phyloP scores from a whole-genome alignment of 2,329 filamentous ascomycete species.

The Xylaria sp. region DNA sequence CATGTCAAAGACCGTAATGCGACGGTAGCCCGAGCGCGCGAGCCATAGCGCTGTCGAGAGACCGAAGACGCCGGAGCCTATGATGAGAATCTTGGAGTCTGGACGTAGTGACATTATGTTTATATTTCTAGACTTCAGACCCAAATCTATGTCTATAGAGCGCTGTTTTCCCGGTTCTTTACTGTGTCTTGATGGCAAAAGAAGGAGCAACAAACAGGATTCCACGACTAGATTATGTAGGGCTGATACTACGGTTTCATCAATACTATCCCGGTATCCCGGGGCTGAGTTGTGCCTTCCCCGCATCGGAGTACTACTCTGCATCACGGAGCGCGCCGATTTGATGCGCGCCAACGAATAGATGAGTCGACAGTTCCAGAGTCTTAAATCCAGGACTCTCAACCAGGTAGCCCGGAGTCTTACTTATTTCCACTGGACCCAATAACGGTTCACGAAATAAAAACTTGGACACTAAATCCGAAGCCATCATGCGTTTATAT shows the following conservation, averaged over 20 bases:
- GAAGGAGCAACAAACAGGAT: neutral
- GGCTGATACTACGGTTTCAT: neutral
- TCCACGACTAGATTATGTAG: neutral
- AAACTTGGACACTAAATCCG: neutral
- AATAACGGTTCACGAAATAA: neutral
- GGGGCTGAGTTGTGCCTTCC: constrained; percentile 4
- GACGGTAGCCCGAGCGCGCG: constrained; percentile 55
- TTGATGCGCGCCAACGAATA: neutral
- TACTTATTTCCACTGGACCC: neutral
- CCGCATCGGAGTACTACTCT: constrained; percentile 11
- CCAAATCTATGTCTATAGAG: too few species aligned
- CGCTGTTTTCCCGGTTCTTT: neutral
- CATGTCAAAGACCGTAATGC: constrained; percentile 60
- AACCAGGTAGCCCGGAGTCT: neutral
- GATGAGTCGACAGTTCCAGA: neutral
- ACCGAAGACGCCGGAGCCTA: constrained; percentile 56
- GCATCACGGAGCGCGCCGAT: neutral
- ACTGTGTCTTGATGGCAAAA: neutral
- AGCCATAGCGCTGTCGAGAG: constrained; percentile 56
- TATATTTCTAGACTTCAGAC: neutral
- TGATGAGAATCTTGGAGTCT: constrained; percentile 50
- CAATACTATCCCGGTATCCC: neutral
- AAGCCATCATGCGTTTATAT: neutral
- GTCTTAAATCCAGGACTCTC: neutral
- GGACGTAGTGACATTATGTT: constrained; percentile 8